Percentiles rank a stretch among this genome's conserved stretches.
These are phyloP conservation scores for Lecanicillium sp. DNA, from an alignment of 2,329 filamentous ascomycete genomes.

Conservation along the genomic window DNA sequence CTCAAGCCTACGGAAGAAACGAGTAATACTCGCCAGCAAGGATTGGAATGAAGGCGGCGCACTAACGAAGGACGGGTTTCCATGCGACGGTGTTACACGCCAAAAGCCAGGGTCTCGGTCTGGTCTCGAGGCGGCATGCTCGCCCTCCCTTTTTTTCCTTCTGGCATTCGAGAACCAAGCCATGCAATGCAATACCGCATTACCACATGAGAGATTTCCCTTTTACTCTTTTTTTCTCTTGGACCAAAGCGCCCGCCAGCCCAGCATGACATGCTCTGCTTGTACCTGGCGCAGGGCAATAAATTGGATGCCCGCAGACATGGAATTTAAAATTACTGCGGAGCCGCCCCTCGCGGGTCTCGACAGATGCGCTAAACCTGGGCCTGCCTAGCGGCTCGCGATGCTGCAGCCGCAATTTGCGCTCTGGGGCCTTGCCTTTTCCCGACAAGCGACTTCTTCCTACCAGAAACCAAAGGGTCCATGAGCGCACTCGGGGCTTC, in stretches of 20 bases:
- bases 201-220: neutral
- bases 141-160: neutral
- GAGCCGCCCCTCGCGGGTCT: conserved; percentile 3
- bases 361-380: no score
- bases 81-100: no score
- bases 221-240: neutral
- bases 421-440: conserved; percentile 1
- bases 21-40: no score
- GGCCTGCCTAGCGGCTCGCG: neutral
- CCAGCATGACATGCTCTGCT: neutral
- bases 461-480: neutral
- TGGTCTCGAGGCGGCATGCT: no score
- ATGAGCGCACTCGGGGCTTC: neutral
- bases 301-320: neutral
- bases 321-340: conserved; percentile 7
- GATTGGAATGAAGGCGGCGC: no score
- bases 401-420: neutral
- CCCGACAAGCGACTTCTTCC: neutral
- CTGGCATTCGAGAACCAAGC: neutral
- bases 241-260: neutral
- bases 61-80: no score
- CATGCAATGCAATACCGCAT: neutral
- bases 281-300: neutral
- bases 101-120: no score
- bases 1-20: no score